phyloP scores from a whole-genome alignment of 1,139 yeast species.

The Cylindricascospora bacillispora region DNA sequence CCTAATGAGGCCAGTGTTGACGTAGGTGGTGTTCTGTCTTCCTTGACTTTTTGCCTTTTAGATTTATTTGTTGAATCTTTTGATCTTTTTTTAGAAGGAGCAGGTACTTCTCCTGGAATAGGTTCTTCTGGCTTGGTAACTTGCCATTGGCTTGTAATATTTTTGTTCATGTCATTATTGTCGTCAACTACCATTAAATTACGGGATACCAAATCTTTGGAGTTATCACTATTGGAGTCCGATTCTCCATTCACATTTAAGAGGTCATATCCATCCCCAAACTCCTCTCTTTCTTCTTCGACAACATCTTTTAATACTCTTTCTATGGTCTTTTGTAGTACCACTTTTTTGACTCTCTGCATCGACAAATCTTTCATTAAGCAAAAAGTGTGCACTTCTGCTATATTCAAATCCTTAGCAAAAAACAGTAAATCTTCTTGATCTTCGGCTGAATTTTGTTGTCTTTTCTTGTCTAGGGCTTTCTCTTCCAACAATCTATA shows the following conservation, averaged over 20 bases:
- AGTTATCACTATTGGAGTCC: slow-evolving; percentile 16
- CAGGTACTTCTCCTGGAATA: slow-evolving; percentile 8
- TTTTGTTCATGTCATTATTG: slow-evolving; percentile 57
- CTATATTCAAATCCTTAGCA: slow-evolving; percentile 42
- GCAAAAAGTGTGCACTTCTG: slow-evolving; percentile 42
- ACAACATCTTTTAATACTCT: slow-evolving; percentile 35
- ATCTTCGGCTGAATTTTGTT: slow-evolving; percentile 27
- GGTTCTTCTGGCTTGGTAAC: slow-evolving; percentile 8
- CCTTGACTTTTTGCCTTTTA: slow-evolving; percentile 29
- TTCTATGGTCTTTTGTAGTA: slow-evolving; percentile 47
- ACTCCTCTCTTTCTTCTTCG: slow-evolving; percentile 32
- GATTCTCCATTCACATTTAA: slow-evolving; percentile 16
- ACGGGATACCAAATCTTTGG: slow-evolving; percentile 25
- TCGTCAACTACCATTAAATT: slow-evolving; percentile 52
- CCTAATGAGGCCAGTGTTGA: slow-evolving; percentile 64
- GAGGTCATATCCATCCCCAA: slow-evolving; percentile 26
- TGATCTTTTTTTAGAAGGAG: slow-evolving; percentile 18
- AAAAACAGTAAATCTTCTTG: slow-evolving; percentile 32
- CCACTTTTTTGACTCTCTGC: slow-evolving; percentile 50
- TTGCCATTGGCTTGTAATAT: slow-evolving; percentile 64
- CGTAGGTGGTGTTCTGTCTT: slow-evolving; percentile 61
- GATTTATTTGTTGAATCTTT: slow-evolving; percentile 23
- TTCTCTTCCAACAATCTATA: slow-evolving; percentile 40
- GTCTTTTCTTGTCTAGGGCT: slow-evolving; percentile 33
- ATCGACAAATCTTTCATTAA: slow-evolving; percentile 51